Evolutionary conservation across 2,329 filamentous ascomycete genomes (phyloP).

Genomic region (Fusarium sp.): DNA sequence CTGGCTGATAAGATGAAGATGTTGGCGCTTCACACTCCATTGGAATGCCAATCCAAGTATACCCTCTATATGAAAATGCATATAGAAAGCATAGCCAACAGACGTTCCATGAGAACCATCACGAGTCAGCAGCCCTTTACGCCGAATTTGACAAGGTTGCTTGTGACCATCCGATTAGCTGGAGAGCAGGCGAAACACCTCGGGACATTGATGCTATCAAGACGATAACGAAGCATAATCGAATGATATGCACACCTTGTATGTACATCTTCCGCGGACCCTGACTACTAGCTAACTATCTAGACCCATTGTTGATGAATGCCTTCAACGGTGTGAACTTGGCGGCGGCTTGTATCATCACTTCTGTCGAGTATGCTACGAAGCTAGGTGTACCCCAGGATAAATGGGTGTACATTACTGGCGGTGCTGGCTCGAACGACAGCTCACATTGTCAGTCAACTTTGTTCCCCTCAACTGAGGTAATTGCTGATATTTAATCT

Average conservation of each 20-base stretch:
- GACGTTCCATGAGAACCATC: constrained; percentile 64
- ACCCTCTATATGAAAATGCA: constrained; percentile 74
- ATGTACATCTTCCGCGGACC: constrained; percentile 26
- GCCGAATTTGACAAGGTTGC: constrained; percentile 70
- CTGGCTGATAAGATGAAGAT: constrained; percentile 52
- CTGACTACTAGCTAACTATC: accelerated
- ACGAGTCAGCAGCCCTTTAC: constrained; percentile 70
- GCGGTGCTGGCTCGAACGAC: constrained; percentile 72
- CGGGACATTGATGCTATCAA: constrained; percentile 64
- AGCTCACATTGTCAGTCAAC: constrained; percentile 59
- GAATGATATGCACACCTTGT: constrained; percentile 78
- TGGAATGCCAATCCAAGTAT: constrained; percentile 73
- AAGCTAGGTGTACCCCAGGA: constrained; percentile 64
- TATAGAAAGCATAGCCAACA: constrained; percentile 69
- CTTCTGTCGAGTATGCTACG: constrained; percentile 65
- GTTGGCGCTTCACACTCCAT: constrained; percentile 68
- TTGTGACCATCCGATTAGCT: constrained; percentile 64
- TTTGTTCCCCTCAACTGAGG: accelerated
- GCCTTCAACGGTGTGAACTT: constrained; percentile 77
- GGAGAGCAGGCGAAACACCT: constrained; percentile 63
- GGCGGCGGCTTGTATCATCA: constrained; percentile 70
- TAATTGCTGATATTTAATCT: accelerated
- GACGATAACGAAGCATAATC: constrained; percentile 65
- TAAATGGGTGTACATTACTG: constrained; percentile 73
- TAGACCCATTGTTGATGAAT: constrained; percentile 77